Conservation (phyloP, 371 early-diverging fungal species). For the Mortierella sp. region DNA sequence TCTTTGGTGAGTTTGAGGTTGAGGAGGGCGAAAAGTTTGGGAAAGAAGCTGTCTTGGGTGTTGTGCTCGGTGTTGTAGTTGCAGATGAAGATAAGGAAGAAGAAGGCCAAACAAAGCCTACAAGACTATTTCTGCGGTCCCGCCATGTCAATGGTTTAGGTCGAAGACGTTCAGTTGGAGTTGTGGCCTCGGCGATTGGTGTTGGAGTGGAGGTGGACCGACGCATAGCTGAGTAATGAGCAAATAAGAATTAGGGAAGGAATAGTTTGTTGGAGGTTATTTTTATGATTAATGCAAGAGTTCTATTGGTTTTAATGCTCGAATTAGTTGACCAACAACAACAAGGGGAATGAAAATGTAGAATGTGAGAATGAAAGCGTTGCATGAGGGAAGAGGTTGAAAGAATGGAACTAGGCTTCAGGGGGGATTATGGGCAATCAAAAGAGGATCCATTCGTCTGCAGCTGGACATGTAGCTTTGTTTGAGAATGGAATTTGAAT, state of each 20-base stretch:
- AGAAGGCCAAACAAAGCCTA: slow-evolving; percentile 43
- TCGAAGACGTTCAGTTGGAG: slow-evolving; percentile 26
- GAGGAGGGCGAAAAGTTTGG: slow-evolving; percentile 20
- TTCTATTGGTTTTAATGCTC: not conserved
- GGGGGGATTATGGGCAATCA: not conserved
- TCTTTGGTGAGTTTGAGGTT: slow-evolving; percentile 16
- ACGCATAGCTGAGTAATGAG: slow-evolving; percentile 30
- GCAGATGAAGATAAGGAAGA: slow-evolving; percentile 37
- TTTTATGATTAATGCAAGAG: slow-evolving; percentile 9
- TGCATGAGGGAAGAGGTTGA: not conserved
- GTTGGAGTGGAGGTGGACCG: slow-evolving; percentile 45
- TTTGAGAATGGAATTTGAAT: slow-evolving; percentile 3
- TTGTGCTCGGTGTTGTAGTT: slow-evolving; percentile 26
- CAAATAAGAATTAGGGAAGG: not conserved
- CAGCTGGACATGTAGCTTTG: not conserved
- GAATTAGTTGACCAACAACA: not conserved
- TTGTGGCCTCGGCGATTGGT: slow-evolving; percentile 15
- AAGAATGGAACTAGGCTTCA: not conserved
- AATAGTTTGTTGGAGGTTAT: not conserved
- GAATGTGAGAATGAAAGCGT: not conserved
- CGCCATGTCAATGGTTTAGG: slow-evolving; percentile 48
- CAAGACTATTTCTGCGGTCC: slow-evolving; percentile 37
- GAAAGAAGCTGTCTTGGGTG: slow-evolving; percentile 24
- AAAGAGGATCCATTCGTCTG: slow-evolving; percentile 1
- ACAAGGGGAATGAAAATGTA: not conserved